Percentiles rank a stretch among this genome's conserved stretches.
Conservation (phyloP, 2,329 filamentous ascomycete genomes). For the Aspergillus felis region DNA sequence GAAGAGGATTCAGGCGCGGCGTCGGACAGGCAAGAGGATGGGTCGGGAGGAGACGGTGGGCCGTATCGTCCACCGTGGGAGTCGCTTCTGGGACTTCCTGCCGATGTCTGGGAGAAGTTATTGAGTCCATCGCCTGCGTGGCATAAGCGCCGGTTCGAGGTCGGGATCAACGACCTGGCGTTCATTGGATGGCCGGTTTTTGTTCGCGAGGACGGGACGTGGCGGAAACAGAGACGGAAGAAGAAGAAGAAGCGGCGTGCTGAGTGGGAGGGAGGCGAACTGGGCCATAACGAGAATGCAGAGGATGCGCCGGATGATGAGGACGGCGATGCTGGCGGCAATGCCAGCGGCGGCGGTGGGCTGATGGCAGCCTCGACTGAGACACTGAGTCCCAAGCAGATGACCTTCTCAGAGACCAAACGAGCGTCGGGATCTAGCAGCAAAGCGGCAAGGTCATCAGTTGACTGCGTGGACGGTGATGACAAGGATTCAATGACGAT, state of each 20-base stretch:
- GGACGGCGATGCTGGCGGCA: conserved; percentile 14
- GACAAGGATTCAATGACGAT: conserved; percentile 74
- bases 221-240: conserved; percentile 62
- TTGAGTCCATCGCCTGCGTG: conserved; percentile 71
- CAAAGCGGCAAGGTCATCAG: conserved; percentile 17
- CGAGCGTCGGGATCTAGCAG: conserved; percentile 19
- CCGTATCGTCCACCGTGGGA: conserved; percentile 43
- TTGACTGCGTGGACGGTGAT: conserved; percentile 24
- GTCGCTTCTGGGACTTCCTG: conserved; percentile 67
- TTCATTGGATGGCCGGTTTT: conserved; percentile 83
- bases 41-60: conserved; percentile 15
- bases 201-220: conserved; percentile 71
- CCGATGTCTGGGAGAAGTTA: conserved; percentile 75
- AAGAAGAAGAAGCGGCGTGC: conserved; percentile 35
- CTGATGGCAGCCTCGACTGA: conserved; percentile 27
- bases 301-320: conserved; percentile 34
- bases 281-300: conserved; percentile 35
- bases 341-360: conserved; percentile 15
- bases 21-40: conserved; percentile 28
- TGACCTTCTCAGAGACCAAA: conserved; percentile 21
- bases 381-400: conserved; percentile 19
- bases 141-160: conserved; percentile 77
- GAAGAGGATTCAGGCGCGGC: conserved; percentile 30
- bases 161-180: conserved; percentile 73
- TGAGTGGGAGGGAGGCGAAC: conserved; percentile 28